Conservation (phyloP, 768 basidiomycete species). For the Suillus americanus region DNA sequence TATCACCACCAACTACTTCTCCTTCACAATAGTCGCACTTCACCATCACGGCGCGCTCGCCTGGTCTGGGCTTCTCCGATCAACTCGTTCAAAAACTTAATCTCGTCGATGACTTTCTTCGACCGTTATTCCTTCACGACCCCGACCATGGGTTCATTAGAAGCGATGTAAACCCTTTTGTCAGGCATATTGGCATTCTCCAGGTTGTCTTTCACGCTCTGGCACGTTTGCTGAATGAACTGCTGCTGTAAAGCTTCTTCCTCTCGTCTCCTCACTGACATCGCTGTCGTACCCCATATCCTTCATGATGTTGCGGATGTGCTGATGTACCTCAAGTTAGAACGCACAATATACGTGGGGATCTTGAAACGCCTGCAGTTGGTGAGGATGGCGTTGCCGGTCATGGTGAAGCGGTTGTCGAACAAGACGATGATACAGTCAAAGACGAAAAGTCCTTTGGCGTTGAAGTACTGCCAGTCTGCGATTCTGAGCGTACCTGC, state of each 20-base stretch:
- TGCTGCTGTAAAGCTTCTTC: conserved; percentile 22
- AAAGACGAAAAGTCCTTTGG: conserved; percentile 36
- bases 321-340: conserved; percentile 37
- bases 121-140: conserved; percentile 27
- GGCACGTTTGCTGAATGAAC: conserved; percentile 28
- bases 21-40: background rate
- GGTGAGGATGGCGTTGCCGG: conserved; percentile 33
- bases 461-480: conserved; percentile 38
- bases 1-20: background rate
- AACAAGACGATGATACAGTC: conserved; percentile 35
- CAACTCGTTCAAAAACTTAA: conserved; percentile 25
- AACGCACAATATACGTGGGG: conserved; percentile 35
- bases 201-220: conserved; percentile 24
- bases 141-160: conserved; percentile 21
- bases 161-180: conserved; percentile 30
- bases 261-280: conserved; percentile 7
- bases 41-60: background rate
- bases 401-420: conserved; percentile 33
- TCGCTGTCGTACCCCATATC: conserved; percentile 30
- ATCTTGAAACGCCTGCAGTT: conserved; percentile 32
- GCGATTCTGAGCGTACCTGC: conserved; percentile 32
- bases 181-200: conserved; percentile 23
- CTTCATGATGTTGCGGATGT: conserved; percentile 27
- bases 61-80: conserved; percentile 16
- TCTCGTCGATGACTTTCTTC: conserved; percentile 24